Evolutionary conservation across 257 asterid species (phyloP).

Genomic region (Ligustrum vulgare): DNA sequence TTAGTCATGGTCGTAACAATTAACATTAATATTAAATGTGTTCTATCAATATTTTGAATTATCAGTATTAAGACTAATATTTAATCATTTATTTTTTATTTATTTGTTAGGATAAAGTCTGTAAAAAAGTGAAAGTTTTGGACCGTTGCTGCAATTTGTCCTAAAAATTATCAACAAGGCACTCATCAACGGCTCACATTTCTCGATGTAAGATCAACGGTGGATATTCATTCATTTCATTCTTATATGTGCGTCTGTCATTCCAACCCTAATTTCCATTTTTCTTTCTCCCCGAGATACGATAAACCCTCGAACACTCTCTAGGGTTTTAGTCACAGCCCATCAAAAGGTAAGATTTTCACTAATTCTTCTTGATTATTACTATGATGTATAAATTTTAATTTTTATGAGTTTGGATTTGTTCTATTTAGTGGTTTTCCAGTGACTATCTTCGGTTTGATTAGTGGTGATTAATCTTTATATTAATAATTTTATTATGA

Average conservation of each 20-base stretch:
- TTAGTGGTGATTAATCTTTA: background rate
- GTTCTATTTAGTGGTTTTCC: background rate
- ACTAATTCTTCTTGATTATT: background rate
- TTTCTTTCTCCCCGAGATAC: background rate
- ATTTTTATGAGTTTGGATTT: background rate
- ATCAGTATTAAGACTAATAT: too few species aligned
- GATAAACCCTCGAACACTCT: slow-evolving; percentile 27
- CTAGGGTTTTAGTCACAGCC: slow-evolving; percentile 30
- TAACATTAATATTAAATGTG: too few species aligned
- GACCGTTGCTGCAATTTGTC: too few species aligned
- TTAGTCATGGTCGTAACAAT: too few species aligned
- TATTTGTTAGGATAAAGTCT: too few species aligned
- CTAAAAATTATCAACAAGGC: background rate
- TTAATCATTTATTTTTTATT: too few species aligned
- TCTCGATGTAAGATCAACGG: slow-evolving; percentile 15
- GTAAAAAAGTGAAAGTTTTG: too few species aligned
- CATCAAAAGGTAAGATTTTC: slow-evolving; percentile 10
- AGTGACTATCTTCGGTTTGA: background rate
- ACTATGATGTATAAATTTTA: background rate
- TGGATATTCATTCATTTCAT: background rate
- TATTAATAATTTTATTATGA: background rate
- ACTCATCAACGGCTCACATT: background rate
- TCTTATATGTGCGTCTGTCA: background rate
- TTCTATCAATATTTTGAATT: too few species aligned
- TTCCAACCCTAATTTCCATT: background rate